Evolutionary conservation across 306 rosid genomes (phyloP), one percentile per base, ranked within the genome.

Genomic region (Urtica urens): DNA sequence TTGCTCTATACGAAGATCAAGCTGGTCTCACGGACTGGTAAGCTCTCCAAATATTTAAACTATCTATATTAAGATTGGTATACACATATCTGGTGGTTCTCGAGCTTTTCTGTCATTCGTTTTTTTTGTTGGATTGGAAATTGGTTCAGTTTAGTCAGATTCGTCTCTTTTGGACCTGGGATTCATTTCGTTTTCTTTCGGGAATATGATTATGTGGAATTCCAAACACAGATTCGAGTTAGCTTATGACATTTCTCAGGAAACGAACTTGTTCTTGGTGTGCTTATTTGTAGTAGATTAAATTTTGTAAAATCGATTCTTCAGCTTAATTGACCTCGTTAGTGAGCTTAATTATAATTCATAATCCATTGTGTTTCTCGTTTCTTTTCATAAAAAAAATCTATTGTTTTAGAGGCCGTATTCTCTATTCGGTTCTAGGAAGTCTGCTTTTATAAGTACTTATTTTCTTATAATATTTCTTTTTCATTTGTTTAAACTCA

Each of bases 1-100:
- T 38, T 31, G 82, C 99, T 17, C 77, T 92, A 2, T 79, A 69
- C 69, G 86, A 85, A 77, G 99, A 92, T 80, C 99, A 92, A 77
- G 83, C 78, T 21, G 99, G 96, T 44, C 99, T 85, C 51, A 72
- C 79, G 83, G 99, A 85, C 65, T 92, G 99, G 99, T 92, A 40
- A 59, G 58, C 73, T 64, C 60, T 44, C 39, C n/a, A n/a, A n/a
- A n/a, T n/a, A n/a, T 27, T 25, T 67, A 31, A 39, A 51, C 53
- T 57, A 65, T 10, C 4, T 30, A 10, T 49, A 23, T 29, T 49
- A 28, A 24, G 7, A 10, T 4, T 6, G 14, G 29, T 12, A 47
- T 15, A 6, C 52, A 3, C 10, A 1, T 15, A 4, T 48, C 27
- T 19, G 38, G 15, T 37, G 44, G 46, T 24, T 28, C 26, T 53